Conservation (phyloP, 2,329 filamentous ascomycete genomes). For the Coniochaeta sp. region DNA sequence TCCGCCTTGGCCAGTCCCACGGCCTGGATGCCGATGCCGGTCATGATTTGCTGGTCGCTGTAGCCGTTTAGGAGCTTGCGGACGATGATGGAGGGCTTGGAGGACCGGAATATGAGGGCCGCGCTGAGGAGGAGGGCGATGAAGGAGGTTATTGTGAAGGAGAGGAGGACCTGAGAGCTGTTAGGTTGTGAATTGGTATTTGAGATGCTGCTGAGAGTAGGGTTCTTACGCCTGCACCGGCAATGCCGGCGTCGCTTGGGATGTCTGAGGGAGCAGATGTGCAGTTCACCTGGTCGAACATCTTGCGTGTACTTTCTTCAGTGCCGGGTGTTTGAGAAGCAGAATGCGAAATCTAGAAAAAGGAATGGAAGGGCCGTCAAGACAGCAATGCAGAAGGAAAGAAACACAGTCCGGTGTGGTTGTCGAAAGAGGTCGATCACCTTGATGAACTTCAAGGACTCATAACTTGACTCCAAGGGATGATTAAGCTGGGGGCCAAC, state of each 20-base stretch:
- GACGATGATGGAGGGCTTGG: constrained; percentile 39
- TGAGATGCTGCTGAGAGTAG: not conserved
- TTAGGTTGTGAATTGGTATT: not conserved
- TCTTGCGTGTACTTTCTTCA: not conserved
- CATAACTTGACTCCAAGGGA: not conserved
- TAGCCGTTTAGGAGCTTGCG: constrained; percentile 59
- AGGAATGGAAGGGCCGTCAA: not conserved
- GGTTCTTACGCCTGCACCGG: constrained; percentile 44
- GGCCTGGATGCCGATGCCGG: constrained; percentile 60
- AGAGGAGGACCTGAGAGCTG: constrained; percentile 46
- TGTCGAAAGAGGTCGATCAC: not conserved
- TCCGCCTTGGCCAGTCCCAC: constrained; percentile 54
- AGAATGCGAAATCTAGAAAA: not conserved
- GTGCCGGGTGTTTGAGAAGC: not conserved
- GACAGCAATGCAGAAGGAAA: not conserved
- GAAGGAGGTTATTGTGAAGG: constrained; percentile 57
- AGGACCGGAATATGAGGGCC: constrained; percentile 49
- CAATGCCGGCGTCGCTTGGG: constrained; percentile 48
- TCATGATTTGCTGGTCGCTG: constrained; percentile 62
- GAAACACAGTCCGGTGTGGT: not conserved
- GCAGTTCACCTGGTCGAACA: constrained; percentile 26
- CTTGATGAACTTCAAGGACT: not conserved
- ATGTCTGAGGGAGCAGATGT: constrained; percentile 33
- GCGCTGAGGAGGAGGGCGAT: constrained; percentile 48
- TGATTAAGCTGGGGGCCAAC: not conserved